Conservation (phyloP, 768 basidiomycete genomes). For the Imleria badia region DNA sequence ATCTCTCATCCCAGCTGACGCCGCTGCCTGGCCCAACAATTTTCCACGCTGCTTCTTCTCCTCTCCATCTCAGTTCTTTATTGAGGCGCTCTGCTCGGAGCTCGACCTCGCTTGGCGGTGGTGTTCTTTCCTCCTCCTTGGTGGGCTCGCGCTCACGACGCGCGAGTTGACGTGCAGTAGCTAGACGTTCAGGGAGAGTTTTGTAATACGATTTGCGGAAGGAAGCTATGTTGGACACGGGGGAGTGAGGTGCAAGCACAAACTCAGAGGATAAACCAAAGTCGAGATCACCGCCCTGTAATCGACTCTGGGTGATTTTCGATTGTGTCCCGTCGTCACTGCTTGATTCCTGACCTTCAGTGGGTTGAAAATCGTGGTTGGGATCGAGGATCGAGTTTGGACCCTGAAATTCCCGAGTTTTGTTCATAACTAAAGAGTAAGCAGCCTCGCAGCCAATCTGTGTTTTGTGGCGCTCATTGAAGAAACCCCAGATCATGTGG, state of each 20-base stretch:
- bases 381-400: slow-evolving; percentile 22
- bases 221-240: slow-evolving; percentile 60
- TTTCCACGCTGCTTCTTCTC: slow-evolving; percentile 77
- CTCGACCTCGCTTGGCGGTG: slow-evolving; percentile 87
- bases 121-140: slow-evolving; percentile 73
- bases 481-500: slow-evolving; percentile 88
- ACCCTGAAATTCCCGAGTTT: slow-evolving; percentile 59
- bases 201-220: slow-evolving; percentile 77
- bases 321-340: slow-evolving; percentile 8
- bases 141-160: slow-evolving; percentile 79
- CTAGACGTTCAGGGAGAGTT: slow-evolving; percentile 62
- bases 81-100: slow-evolving; percentile 83
- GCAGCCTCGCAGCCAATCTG: slow-evolving; percentile 78
- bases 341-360: slow-evolving; percentile 1
- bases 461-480: slow-evolving; percentile 85
- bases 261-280: slow-evolving; percentile 68
- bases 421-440: slow-evolving; percentile 63
- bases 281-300: slow-evolving; percentile 60
- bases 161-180: slow-evolving; percentile 71
- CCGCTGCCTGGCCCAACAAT: slow-evolving; percentile 62
- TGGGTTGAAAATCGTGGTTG: slow-evolving; percentile 18
- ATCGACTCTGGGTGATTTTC: neutral
- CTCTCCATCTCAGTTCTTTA: slow-evolving; percentile 86
- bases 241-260: slow-evolving; percentile 66
- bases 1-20: slow-evolving; percentile 78